Evolutionary conservation across 2,329 filamentous ascomycete genomes (phyloP).

Genomic region (Aspergillus fischeri): DNA sequence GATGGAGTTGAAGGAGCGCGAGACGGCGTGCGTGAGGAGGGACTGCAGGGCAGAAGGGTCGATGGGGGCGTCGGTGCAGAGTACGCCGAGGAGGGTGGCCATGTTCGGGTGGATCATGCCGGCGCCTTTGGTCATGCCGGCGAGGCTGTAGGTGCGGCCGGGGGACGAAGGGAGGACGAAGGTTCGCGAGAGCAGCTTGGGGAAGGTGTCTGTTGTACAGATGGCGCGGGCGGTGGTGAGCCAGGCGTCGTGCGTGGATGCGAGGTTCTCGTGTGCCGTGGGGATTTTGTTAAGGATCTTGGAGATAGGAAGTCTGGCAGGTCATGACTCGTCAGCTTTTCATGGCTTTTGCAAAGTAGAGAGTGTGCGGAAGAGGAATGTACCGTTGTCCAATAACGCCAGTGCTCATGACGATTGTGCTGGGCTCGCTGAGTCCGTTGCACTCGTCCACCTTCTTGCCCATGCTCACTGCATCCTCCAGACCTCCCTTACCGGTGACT

Average conservation of each 20-base stretch:
- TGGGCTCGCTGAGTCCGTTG: slow-evolving; percentile 49
- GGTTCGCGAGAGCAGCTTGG: slow-evolving; percentile 81
- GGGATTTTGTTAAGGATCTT: slow-evolving; percentile 86
- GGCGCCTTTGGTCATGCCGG: slow-evolving; percentile 94
- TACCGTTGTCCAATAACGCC: slow-evolving; percentile 93
- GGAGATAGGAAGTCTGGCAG: slow-evolving; percentile 70
- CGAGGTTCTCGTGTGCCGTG: slow-evolving; percentile 66
- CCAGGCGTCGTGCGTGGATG: slow-evolving; percentile 79
- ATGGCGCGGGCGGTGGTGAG: slow-evolving; percentile 82
- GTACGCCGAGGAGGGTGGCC: slow-evolving; percentile 87
- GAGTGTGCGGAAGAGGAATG: background rate
- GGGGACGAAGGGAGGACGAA: slow-evolving; percentile 82
- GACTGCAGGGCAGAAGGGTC: slow-evolving; percentile 63
- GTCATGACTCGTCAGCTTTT: background rate
- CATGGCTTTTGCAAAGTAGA: background rate
- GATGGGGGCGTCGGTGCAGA: slow-evolving; percentile 87
- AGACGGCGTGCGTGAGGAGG: slow-evolving; percentile 69
- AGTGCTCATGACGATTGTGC: slow-evolving; percentile 95
- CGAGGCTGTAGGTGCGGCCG: slow-evolving; percentile 72
- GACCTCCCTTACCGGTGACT: slow-evolving; percentile 83
- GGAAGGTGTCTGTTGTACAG: slow-evolving; percentile 97
- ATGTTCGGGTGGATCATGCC: slow-evolving; percentile 99
- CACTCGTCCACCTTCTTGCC: slow-evolving; percentile 69
- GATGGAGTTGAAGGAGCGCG: slow-evolving; percentile 92
- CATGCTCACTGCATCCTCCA: slow-evolving; percentile 87